Conservation (phyloP, 495 filamentous ascomycete genomes). For the Oleoguttula mirabilis region DNA sequence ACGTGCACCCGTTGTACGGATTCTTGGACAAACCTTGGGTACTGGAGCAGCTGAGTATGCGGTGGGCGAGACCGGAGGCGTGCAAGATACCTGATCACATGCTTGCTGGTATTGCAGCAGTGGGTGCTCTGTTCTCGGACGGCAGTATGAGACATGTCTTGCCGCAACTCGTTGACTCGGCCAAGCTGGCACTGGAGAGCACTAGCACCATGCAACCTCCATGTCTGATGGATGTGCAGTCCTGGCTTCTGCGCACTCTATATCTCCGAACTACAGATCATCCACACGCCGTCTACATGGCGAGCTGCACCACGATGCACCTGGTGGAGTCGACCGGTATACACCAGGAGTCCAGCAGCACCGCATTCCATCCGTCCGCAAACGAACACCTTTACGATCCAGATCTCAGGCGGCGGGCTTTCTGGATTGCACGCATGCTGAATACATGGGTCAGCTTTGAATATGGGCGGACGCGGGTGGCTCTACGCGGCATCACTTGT, state of each 20-base stretch:
- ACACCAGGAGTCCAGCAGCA: constrained; percentile 28
- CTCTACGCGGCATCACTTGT: constrained; percentile 26
- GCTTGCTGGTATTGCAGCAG: constrained; percentile 10
- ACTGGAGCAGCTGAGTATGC: constrained; percentile 10
- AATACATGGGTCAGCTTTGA: constrained; percentile 41
- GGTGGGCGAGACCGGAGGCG: constrained; percentile 11
- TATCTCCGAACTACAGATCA: constrained; percentile 42
- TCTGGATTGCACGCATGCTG: constrained; percentile 35
- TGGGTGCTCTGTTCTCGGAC: constrained; percentile 9
- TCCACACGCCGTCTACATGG: constrained; percentile 45
- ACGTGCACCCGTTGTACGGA: constrained; percentile 38
- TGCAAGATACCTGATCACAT: constrained; percentile 15
- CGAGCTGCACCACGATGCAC: constrained; percentile 43
- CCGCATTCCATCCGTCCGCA: constrained; percentile 1
- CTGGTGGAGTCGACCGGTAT: constrained; percentile 39
- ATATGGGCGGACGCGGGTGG: constrained; percentile 37
- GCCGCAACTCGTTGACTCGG: constrained; percentile 31
- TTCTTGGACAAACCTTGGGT: constrained; percentile 31
- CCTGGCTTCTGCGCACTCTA: constrained; percentile 41
- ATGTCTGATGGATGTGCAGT: constrained; percentile 31
- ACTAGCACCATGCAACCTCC: constrained; percentile 24
- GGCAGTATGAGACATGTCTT: neutral
- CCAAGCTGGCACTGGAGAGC: constrained; percentile 36
- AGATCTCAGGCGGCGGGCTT: constrained; percentile 30
- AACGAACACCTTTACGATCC: constrained; percentile 19